Percentiles rank a stretch among this genome's conserved stretches.
Evolutionary conservation across 2,329 filamentous ascomycete species (phyloP).

Genomic region (Neonectria hederae): DNA sequence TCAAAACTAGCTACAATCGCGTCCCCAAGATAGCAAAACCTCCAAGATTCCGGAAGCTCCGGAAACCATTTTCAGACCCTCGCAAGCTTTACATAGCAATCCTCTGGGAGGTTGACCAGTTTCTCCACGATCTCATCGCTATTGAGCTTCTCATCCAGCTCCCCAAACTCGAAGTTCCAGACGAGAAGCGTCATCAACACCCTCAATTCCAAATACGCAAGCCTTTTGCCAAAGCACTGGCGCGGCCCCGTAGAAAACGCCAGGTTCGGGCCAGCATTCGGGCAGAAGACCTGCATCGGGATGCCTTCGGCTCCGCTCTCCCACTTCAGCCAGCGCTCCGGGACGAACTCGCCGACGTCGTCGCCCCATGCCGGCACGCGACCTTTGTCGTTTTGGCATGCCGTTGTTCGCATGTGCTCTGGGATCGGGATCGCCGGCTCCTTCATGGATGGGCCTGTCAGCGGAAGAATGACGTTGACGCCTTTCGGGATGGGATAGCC

Average conservation of each 20-base stretch:
- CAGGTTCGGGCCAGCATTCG: slow-evolving; percentile 47
- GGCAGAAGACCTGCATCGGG: slow-evolving; percentile 40
- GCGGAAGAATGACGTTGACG: slow-evolving; percentile 44
- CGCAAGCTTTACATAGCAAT: slow-evolving; percentile 41
- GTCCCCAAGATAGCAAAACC: background rate
- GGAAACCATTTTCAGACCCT: slow-evolving; percentile 5
- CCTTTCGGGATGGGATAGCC: slow-evolving; percentile 48
- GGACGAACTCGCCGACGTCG: slow-evolving; percentile 45
- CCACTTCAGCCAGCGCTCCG: slow-evolving; percentile 50
- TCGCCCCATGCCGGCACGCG: slow-evolving; percentile 45
- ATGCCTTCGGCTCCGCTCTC: slow-evolving; percentile 19
- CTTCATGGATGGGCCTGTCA: slow-evolving; percentile 44
- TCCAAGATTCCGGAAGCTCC: background rate
- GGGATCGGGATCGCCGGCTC: slow-evolving; percentile 40
- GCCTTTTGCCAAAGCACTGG: slow-evolving; percentile 50
- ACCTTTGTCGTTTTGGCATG: slow-evolving; percentile 36
- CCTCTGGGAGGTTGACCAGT: slow-evolving; percentile 40
- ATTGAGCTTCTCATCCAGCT: slow-evolving; percentile 28
- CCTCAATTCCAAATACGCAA: slow-evolving; percentile 50
- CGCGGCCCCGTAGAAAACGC: slow-evolving; percentile 50
- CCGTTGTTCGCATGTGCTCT: slow-evolving; percentile 42
- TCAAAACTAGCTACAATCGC: slow-evolving; percentile 1
- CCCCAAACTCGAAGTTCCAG: slow-evolving; percentile 50
- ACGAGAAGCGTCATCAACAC: slow-evolving; percentile 49
- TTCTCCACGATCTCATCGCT: slow-evolving; percentile 33